These are phyloP conservation scores for Arctium lappa DNA, from an alignment of 129 eudicot genomes.

Conservation along the genomic window DNA sequence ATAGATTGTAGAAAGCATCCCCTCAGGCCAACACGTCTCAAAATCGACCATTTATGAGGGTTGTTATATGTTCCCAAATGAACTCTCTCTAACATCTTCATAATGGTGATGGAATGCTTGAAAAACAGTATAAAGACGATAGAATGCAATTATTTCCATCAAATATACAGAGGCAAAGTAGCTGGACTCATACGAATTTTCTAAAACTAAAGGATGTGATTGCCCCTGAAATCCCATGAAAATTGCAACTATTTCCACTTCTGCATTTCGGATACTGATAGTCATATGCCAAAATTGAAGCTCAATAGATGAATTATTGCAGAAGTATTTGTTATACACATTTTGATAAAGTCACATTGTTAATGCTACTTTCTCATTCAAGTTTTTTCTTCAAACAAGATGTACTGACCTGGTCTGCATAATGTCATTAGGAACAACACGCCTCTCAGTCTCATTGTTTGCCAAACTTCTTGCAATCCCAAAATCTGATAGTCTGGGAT, in stretches of 20 bases:
- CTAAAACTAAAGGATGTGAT: background rate
- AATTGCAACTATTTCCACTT: background rate
- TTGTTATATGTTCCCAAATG: too few relatives aligned
- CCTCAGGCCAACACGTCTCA: background rate
- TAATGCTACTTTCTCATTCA: background rate
- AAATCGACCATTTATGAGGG: too few relatives aligned
- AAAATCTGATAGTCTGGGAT: background rate
- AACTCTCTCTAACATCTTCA: too few relatives aligned
- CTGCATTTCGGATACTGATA: too few relatives aligned
- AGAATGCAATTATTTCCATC: background rate
- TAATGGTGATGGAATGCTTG: too few relatives aligned
- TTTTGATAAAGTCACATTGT: background rate
- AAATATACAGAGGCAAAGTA: too few relatives aligned
- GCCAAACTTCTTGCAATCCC: background rate
- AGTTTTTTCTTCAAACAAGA: background rate
- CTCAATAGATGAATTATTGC: background rate
- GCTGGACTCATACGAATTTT: too few relatives aligned
- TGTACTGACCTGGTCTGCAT: background rate
- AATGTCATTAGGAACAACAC: background rate
- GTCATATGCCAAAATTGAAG: background rate
- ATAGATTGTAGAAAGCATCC: background rate
- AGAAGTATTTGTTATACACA: too few relatives aligned
- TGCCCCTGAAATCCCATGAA: background rate
- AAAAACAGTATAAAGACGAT: background rate
- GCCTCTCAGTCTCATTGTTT: background rate